These are phyloP conservation scores for Peronospora destructor DNA, from an alignment of 352 stramenopile genomes.

Conservation along the genomic window DNA sequence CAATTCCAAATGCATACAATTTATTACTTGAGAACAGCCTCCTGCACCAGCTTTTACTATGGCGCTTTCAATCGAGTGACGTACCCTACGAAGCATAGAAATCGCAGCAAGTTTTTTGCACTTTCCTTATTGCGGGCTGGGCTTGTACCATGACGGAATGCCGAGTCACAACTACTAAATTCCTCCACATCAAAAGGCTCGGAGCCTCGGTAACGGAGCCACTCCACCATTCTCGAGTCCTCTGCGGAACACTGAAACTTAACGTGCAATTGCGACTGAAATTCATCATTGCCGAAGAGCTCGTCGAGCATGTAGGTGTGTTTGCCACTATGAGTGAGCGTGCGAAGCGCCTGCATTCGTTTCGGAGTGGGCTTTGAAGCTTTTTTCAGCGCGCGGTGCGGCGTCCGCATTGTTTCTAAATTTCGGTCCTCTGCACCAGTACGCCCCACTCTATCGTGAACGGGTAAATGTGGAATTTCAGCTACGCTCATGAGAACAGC, in stretches of 20 bases:
- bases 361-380: constrained; percentile 30
- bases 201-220: constrained; percentile 26
- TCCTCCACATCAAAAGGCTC: constrained; percentile 28
- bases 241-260: constrained; percentile 44
- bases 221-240: constrained; percentile 48
- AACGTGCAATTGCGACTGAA: constrained; percentile 32
- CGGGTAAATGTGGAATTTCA: constrained; percentile 25
- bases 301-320: constrained; percentile 35
- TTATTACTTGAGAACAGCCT: not conserved
- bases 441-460: not conserved
- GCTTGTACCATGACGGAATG: constrained; percentile 4
- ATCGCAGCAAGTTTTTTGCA: constrained; percentile 42
- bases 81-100: constrained; percentile 43
- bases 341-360: constrained; percentile 11
- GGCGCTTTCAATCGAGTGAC: constrained; percentile 32
- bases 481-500: constrained; percentile 32
- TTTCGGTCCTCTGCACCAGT: not conserved
- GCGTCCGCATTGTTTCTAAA: not conserved
- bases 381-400: constrained; percentile 34
- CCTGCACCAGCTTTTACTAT: constrained; percentile 2
- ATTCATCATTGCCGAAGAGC: constrained; percentile 24
- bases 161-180: constrained; percentile 8
- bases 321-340: not conserved
- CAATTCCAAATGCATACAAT: too few species aligned
- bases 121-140: constrained; percentile 18